Percentiles rank a stretch among this genome's conserved stretches.
Evolutionary conservation across 306 rosid genomes (phyloP).

Genomic region (Trifolium dubium): DNA sequence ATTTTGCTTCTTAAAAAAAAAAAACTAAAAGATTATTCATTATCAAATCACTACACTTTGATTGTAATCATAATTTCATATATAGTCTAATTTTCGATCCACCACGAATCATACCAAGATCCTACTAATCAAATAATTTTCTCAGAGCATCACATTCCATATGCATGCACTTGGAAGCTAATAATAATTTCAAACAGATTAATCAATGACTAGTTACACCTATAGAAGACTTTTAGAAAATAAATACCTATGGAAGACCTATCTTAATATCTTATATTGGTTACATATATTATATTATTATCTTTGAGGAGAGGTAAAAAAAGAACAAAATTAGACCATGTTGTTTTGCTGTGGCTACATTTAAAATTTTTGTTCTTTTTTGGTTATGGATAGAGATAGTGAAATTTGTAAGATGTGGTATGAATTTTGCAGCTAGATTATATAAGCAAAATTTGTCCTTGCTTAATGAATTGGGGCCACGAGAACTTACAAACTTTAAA

Average conservation of each 20-base stretch:
- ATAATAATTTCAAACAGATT: slow-evolving; percentile 7
- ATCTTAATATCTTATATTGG: not conserved
- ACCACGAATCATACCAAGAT: too few species aligned
- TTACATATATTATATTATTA: too few species aligned
- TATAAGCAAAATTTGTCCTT: slow-evolving; percentile 35
- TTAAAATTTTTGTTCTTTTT: slow-evolving; percentile 28
- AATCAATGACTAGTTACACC: not conserved
- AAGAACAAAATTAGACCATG: slow-evolving; percentile 40
- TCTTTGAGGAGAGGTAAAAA: slow-evolving; percentile 4
- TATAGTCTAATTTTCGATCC: too few species aligned
- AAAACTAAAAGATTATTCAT: too few species aligned
- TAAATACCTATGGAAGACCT: not conserved
- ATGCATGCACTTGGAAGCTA: too few species aligned
- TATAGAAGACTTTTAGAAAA: not conserved
- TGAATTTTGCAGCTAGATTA: slow-evolving; percentile 30
- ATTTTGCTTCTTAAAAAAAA: too few species aligned
- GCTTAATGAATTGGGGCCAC: slow-evolving; percentile 22
- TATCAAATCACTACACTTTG: too few species aligned
- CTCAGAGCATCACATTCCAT: too few species aligned
- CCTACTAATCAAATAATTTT: too few species aligned
- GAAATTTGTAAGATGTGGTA: slow-evolving; percentile 14
- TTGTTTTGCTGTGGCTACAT: slow-evolving; percentile 35
- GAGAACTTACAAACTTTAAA: not conserved
- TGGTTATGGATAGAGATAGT: slow-evolving; percentile 23
- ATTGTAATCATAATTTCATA: too few species aligned